Evolutionary conservation across 495 filamentous ascomycete species (phyloP).

Genomic region (Collariella sp.): DNA sequence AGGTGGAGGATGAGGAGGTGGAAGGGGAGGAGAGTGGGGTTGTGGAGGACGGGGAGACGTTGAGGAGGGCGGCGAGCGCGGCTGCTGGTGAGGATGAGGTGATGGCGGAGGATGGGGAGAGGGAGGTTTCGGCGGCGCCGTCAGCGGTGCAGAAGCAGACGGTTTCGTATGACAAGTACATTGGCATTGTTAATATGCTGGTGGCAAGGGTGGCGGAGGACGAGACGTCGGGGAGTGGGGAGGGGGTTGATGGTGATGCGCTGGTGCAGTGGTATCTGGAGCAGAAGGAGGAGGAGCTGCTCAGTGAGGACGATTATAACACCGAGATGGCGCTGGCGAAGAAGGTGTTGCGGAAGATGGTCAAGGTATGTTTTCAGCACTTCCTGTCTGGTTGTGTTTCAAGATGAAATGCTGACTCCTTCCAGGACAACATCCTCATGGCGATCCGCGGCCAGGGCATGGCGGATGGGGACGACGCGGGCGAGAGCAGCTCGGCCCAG

Average conservation of each 20-base stretch:
- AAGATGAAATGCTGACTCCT: conserved; percentile 12
- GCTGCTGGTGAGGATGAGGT: conserved; percentile 50
- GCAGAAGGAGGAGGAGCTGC: conserved; percentile 78
- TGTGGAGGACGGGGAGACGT: conserved; percentile 29
- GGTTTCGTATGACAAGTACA: conserved; percentile 93
- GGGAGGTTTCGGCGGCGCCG: conserved; percentile 25
- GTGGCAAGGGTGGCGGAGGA: conserved; percentile 63
- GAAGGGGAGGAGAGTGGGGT: conserved; percentile 24
- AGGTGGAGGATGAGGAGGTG: conserved; percentile 82
- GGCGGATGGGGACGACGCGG: conserved; percentile 48
- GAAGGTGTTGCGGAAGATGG: conserved; percentile 92
- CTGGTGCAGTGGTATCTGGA: conserved; percentile 90
- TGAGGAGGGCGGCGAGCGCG: conserved; percentile 34
- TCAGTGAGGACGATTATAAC: conserved; percentile 69
- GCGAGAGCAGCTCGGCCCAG: conserved; percentile 33
- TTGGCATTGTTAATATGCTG: conserved; percentile 75
- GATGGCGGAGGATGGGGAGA: conserved; percentile 50
- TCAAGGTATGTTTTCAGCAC: conserved; percentile 62
- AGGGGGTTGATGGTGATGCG: conserved; percentile 82
- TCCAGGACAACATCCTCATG: conserved; percentile 85
- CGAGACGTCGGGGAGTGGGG: conserved; percentile 66
- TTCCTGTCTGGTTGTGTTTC: not conserved
- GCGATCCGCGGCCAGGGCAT: conserved; percentile 80
- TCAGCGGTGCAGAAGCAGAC: conserved; percentile 57
- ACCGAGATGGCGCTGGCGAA: conserved; percentile 64